Percentiles rank a stretch among this genome's conserved stretches.
Evolutionary conservation across 2,329 filamentous ascomycete genomes (phyloP).

Genomic region (Elsinoe perseae): DNA sequence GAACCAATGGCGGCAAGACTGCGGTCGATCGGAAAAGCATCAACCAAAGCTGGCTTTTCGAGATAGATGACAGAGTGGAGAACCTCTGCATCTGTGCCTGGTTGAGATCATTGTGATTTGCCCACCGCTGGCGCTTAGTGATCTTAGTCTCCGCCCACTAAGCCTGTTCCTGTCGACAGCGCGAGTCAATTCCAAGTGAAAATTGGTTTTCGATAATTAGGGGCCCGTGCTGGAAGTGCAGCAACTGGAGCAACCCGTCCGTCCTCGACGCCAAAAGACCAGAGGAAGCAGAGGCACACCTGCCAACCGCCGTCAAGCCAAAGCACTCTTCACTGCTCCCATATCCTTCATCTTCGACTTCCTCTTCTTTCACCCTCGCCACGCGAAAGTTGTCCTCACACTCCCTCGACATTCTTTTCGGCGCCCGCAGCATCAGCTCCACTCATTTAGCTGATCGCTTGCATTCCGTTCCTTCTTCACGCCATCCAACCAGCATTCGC

Average conservation of each 20-base stretch:
- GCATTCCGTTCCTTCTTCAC: constrained; percentile 37
- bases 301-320: not conserved
- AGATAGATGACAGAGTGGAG: constrained; percentile 6
- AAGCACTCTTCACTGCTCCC: constrained; percentile 4
- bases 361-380: constrained; percentile 22
- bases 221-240: not conserved
- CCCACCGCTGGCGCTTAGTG: not conserved
- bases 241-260: too few relatives aligned
- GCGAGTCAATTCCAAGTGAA: constrained; percentile 1
- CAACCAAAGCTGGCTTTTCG: not conserved
- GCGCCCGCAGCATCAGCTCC: constrained; percentile 46
- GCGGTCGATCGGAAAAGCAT: too few relatives aligned
- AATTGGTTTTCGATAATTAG: constrained; percentile 8
- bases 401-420: constrained; percentile 14
- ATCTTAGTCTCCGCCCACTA: not conserved
- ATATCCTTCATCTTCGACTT: not conserved
- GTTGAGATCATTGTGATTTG: constrained; percentile 8
- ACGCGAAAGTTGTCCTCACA: not conserved
- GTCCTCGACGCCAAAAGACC: not conserved
- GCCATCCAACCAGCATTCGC: not conserved
- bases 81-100: not conserved
- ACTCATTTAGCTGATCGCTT: constrained; percentile 55
- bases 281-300: not conserved
- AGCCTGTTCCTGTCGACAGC: constrained; percentile 9
- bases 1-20: not conserved